These are phyloP conservation scores for Acanthamoeba lenticulata DNA, from an alignment of 208 protist genomes.

Conservation along the genomic window DNA sequence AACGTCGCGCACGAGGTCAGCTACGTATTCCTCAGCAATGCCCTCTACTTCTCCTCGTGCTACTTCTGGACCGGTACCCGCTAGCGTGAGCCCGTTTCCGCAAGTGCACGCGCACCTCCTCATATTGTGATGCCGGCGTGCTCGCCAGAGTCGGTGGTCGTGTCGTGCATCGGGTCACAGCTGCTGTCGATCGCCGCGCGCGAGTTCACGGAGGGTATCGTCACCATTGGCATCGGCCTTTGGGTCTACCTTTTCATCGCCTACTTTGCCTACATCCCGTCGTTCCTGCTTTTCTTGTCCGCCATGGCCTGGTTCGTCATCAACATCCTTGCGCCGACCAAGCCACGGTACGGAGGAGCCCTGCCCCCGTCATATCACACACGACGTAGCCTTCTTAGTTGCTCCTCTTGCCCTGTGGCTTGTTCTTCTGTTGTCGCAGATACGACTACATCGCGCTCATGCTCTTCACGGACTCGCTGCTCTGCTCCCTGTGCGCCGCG, in stretches of 20 bases:
- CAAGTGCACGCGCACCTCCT: too few relatives aligned
- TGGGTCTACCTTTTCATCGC: slow-evolving; percentile 24
- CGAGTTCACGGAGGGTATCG: slow-evolving; percentile 12
- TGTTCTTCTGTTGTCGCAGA: too few relatives aligned
- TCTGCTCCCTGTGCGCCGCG: neutral
- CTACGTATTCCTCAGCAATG: slow-evolving; percentile 36
- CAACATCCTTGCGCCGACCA: slow-evolving; percentile 26
- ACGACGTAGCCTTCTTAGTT: too few relatives aligned
- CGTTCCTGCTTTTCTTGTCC: neutral
- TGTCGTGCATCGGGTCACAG: slow-evolving; percentile 31
- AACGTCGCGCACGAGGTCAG: slow-evolving; percentile 1
- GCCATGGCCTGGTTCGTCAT: slow-evolving; percentile 24
- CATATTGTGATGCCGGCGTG: neutral
- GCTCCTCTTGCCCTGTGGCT: too few relatives aligned
- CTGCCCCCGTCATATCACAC: too few relatives aligned
- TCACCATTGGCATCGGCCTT: slow-evolving; percentile 11
- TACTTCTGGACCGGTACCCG: slow-evolving; percentile 18
- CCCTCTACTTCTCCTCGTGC: neutral
- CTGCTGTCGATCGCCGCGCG: slow-evolving; percentile 32
- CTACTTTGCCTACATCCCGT: slow-evolving; percentile 1
- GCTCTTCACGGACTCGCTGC: slow-evolving; percentile 26
- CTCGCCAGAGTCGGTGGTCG: neutral
- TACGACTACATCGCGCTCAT: slow-evolving; percentile 38
- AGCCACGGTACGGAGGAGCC: slow-evolving; percentile 1
- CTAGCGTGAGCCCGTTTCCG: too few relatives aligned